phyloP scores from a whole-genome alignment of 1,284 basidiomycete species.

The Amylostereum areolatum region DNA sequence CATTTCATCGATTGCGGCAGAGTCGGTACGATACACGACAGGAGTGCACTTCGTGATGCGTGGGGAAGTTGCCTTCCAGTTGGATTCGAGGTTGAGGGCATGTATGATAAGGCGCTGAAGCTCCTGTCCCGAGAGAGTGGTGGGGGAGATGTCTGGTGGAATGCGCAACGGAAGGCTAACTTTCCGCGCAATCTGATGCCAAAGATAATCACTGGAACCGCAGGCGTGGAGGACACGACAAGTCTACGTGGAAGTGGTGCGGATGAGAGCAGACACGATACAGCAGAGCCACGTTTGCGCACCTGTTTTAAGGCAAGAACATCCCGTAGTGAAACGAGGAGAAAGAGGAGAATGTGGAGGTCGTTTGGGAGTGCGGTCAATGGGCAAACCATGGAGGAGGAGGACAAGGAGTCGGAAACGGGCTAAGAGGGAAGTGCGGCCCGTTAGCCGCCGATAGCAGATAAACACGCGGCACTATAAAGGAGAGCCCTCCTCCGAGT shows the following conservation, averaged over 20 bases:
- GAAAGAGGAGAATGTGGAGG: conserved; percentile 1
- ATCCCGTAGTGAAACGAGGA: conserved; percentile 1
- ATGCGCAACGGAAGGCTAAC: conserved; percentile 30
- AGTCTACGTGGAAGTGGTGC: conserved; percentile 32
- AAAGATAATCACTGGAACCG: conserved; percentile 41
- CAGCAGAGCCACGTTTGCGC: background rate
- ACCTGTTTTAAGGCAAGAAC: conserved; percentile 8
- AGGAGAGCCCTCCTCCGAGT: background rate
- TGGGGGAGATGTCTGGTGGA: conserved; percentile 18
- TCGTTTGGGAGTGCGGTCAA: conserved; percentile 2
- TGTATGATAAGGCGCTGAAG: conserved; percentile 31
- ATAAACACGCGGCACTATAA: no score
- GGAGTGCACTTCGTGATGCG: conserved; percentile 28
- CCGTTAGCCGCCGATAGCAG: no score
- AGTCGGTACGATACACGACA: conserved; percentile 29
- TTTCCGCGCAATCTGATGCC: conserved; percentile 34
- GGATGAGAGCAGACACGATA: conserved; percentile 8
- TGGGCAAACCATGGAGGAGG: background rate
- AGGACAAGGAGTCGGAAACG: no score
- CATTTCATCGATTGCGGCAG: conserved; percentile 30
- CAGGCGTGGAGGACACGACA: conserved; percentile 47
- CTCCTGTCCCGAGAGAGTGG: conserved; percentile 23
- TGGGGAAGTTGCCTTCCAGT: conserved; percentile 37
- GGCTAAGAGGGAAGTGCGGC: no score
- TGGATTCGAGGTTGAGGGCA: conserved; percentile 44